Conservation (phyloP, 1,284 basidiomycete species). For the Malassezia psittaci region DNA sequence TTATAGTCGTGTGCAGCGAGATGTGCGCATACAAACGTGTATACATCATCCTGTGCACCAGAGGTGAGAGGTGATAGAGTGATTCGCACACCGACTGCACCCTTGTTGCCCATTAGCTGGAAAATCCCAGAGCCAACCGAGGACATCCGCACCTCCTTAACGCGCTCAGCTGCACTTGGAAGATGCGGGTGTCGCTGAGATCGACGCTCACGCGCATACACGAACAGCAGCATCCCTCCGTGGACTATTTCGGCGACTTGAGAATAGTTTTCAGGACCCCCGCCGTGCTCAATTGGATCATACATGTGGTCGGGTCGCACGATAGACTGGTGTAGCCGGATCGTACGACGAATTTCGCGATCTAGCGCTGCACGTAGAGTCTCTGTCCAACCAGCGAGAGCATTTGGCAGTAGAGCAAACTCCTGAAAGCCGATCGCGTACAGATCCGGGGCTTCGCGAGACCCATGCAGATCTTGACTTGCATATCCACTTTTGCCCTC, state of each 20-base stretch:
- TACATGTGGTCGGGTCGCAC: conserved; percentile 34
- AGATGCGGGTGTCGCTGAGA: not conserved
- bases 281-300: conserved; percentile 33
- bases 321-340: conserved; percentile 45
- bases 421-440: conserved; percentile 83
- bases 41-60: conserved; percentile 26
- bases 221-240: conserved; percentile 50
- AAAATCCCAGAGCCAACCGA: conserved; percentile 45
- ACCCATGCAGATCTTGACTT: conserved; percentile 11
- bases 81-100: conserved; percentile 78
- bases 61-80: conserved; percentile 56
- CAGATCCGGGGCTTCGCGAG: conserved; percentile 55
- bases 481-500: conserved; percentile 24
- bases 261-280: conserved; percentile 41
- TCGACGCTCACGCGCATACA: conserved; percentile 63
- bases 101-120: conserved; percentile 78
- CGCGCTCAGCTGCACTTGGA: conserved; percentile 50
- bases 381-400: conserved; percentile 50
- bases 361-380: conserved; percentile 55
- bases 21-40: conserved; percentile 83
- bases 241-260: conserved; percentile 31
- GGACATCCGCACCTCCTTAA: conserved; percentile 39
- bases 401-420: conserved; percentile 59
- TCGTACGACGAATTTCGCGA: conserved; percentile 51
- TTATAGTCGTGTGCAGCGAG: conserved; percentile 71